These are phyloP conservation scores for Cymbidium sinense DNA, from an alignment of 106 monocot genomes.

Conservation along the genomic window DNA sequence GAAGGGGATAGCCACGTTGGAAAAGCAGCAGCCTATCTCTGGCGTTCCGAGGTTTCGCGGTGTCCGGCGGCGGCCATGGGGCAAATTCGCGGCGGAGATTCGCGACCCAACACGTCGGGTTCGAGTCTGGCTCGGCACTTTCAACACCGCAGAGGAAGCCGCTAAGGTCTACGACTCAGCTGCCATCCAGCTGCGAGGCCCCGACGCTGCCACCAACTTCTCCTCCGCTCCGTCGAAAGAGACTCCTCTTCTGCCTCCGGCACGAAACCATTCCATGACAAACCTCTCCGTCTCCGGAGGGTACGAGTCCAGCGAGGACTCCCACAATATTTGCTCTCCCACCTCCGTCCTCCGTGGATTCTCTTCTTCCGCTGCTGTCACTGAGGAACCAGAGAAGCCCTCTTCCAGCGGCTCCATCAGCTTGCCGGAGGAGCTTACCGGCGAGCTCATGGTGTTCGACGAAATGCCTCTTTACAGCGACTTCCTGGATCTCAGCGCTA, in stretches of 20 bases:
- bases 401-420: neutral
- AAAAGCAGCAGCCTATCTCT: neutral
- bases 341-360: conserved; percentile 40
- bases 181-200: conserved; percentile 63
- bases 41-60: conserved; percentile 36
- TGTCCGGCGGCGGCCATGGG: conserved; percentile 60
- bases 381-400: neutral
- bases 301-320: conserved; percentile 39
- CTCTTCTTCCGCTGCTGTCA: neutral
- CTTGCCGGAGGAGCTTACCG: neutral
- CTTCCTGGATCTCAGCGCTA: conserved; percentile 15
- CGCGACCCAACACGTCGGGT: conserved; percentile 49
- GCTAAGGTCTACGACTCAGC: conserved; percentile 67
- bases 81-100: conserved; percentile 71
- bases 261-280: neutral
- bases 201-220: conserved; percentile 65
- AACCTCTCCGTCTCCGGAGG: conserved; percentile 19
- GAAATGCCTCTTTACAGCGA: conserved; percentile 26
- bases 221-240: neutral
- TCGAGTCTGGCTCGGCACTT: conserved; percentile 69
- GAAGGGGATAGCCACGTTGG: neutral
- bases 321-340: conserved; percentile 28
- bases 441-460: conserved; percentile 24
- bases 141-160: conserved; percentile 60
- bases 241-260: neutral